Conservation (phyloP, 208 protist species). For the Vickermania spadyakhi region DNA sequence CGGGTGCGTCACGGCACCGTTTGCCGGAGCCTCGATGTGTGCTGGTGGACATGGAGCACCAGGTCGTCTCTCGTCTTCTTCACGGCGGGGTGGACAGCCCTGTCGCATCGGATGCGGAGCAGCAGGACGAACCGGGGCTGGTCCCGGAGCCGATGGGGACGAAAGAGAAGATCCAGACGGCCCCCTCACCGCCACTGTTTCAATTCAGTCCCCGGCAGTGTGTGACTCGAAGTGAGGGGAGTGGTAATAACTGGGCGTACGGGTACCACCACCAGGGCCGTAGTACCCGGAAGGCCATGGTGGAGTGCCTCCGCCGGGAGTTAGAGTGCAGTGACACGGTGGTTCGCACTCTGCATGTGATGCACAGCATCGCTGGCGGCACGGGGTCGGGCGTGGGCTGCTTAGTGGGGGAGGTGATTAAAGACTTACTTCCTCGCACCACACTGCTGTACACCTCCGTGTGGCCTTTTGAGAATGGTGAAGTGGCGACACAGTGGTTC, state of each 20-base stretch:
- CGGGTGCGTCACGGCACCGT: background rate
- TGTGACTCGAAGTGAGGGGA: slow-evolving; percentile 59
- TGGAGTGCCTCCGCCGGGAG: slow-evolving; percentile 64
- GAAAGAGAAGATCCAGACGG: slow-evolving; percentile 1
- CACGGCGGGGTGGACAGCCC: slow-evolving; percentile 9
- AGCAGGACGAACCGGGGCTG: background rate
- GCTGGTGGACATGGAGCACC: slow-evolving; percentile 88
- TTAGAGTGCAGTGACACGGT: slow-evolving; percentile 49
- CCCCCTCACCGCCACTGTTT: slow-evolving; percentile 17
- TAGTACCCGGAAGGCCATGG: slow-evolving; percentile 38
- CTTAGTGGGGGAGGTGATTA: slow-evolving; percentile 58
- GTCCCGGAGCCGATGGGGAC: background rate
- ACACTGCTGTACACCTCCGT: slow-evolving; percentile 58
- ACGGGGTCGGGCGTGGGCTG: slow-evolving; percentile 86
- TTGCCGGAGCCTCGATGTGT: slow-evolving; percentile 66
- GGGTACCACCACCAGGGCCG: slow-evolving; percentile 69
- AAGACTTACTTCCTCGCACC: slow-evolving; percentile 41
- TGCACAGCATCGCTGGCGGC: slow-evolving; percentile 84
- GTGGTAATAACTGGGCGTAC: slow-evolving; percentile 89
- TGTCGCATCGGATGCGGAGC: background rate
- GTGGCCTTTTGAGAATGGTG: slow-evolving; percentile 69
- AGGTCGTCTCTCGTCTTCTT: slow-evolving; percentile 49
- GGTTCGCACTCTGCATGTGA: slow-evolving; percentile 48
- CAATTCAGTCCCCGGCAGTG: slow-evolving; percentile 45
- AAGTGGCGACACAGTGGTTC: slow-evolving; percentile 86